Evolutionary conservation across 768 basidiomycete genomes (phyloP), one percentile per base, ranked within the genome.

Genomic region (Mycena capillaripes): DNA sequence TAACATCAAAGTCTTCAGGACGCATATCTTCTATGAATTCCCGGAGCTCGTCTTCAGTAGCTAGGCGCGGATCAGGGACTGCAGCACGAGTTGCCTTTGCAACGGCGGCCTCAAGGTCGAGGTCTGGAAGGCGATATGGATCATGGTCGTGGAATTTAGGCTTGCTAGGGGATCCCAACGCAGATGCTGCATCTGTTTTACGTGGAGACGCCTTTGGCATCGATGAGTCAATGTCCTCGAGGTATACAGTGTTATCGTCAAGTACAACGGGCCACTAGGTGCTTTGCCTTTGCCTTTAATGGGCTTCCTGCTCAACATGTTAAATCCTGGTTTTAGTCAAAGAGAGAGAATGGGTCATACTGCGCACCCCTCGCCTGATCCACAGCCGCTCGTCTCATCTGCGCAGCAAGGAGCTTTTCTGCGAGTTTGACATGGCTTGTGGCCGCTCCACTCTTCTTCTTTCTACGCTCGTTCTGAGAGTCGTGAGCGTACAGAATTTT

Each of bases 21-120:
- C 93, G 91, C 92, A 98, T 97, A 53, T 97, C 95, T 69, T 98
- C 97, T 73, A 99, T 98, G 82, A 99, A 99, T 1, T 89, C 83
- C 23, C 92, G 92, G 3, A 99, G 86, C 79, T 99, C 98, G 46
- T 97, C 98, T 80, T 98, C 98, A 0, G 98, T 99, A 1, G 98
- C 98, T 17, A 99, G 85, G 30, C 98, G 91, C 6, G 97, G 96
- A 80, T 99, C 98, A 3, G 95, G 94, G 14, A 85, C 89, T 29
- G 81, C 78, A 4, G 89, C 83, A 11, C 86, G 87, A 4, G 93
- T 92, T 30, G 88, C 93, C 72, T 90, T 88, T 1, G 89, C 86
- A 8, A 95, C 82, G 19, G 83, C 86, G 50, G 88, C 88, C 44
- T 92, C 90, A 73, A 97, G 76, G 73, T 96, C 86, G 61, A 97